These are phyloP conservation scores for Amauroascus niger DNA, from an alignment of 2,329 filamentous ascomycete species.

Conservation along the genomic window DNA sequence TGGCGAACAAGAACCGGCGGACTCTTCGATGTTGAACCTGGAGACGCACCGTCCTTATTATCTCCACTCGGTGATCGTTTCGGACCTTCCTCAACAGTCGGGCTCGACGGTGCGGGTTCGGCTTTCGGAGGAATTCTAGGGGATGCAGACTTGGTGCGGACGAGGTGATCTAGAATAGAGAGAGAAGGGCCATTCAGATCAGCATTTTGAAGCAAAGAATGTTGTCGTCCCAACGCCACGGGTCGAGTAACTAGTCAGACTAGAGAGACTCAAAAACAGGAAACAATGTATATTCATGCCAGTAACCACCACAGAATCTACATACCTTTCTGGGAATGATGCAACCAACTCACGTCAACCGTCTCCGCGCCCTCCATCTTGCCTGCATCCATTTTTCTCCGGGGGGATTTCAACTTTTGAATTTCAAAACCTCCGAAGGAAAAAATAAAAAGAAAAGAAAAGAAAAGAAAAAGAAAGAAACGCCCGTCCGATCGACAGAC, in stretches of 20 bases:
- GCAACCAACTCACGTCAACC: slow-evolving; percentile 85
- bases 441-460: no score
- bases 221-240: no score
- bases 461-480: no score
- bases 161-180: slow-evolving; percentile 25
- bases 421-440: no score
- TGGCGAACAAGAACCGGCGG: background rate
- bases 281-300: background rate
- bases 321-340: slow-evolving; percentile 72
- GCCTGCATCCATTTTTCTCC: background rate
- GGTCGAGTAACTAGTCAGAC: no score
- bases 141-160: slow-evolving; percentile 30
- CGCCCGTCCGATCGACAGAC: no score
- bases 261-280: no score
- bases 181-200: background rate
- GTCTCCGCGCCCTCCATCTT: slow-evolving; percentile 70
- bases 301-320: slow-evolving; percentile 10
- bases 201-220: background rate
- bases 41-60: background rate
- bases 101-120: background rate
- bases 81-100: background rate
- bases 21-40: background rate
- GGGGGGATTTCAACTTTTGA: background rate
- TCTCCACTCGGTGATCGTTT: background rate
- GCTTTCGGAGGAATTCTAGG: slow-evolving; percentile 16